Conservation (phyloP, 1,284 basidiomycete genomes). For the Moesziomyces parantarcticus region DNA sequence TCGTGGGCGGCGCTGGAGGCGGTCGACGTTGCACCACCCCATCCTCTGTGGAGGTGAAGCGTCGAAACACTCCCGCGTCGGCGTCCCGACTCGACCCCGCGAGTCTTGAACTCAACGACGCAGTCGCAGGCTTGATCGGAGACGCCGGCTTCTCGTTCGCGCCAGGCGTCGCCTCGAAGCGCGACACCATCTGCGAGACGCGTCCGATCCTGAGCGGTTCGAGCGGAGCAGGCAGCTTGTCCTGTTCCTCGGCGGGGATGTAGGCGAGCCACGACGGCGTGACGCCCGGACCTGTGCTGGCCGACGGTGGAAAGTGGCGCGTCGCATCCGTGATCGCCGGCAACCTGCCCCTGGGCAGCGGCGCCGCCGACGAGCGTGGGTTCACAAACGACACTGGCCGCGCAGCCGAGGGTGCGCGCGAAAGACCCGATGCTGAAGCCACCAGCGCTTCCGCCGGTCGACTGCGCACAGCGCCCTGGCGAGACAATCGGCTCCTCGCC, state of each 20-base stretch:
- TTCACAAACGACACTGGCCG: slow-evolving; percentile 50
- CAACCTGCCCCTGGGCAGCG: slow-evolving; percentile 49
- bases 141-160: not conserved
- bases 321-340: slow-evolving; percentile 60
- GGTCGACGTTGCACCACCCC: slow-evolving; percentile 11
- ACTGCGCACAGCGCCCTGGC: slow-evolving; percentile 28
- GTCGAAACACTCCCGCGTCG: slow-evolving; percentile 18
- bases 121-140: not conserved
- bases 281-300: slow-evolving; percentile 16
- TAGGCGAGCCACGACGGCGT: slow-evolving; percentile 47
- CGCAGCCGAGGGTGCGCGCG: slow-evolving; percentile 17
- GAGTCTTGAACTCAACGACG: no score
- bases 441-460: slow-evolving; percentile 1
- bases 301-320: slow-evolving; percentile 56
- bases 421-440: slow-evolving; percentile 10
- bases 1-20: slow-evolving; percentile 24
- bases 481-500: slow-evolving; percentile 21
- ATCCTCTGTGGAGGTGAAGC: slow-evolving; percentile 14
- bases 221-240: slow-evolving; percentile 33
- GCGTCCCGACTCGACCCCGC: no score
- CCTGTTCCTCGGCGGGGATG: slow-evolving; percentile 40
- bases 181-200: slow-evolving; percentile 47
- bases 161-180: slow-evolving; percentile 24
- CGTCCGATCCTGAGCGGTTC: slow-evolving; percentile 19
- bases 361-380: slow-evolving; percentile 51